These are phyloP conservation scores for Candida andamanensis DNA, from an alignment of 805 yeast species.

Conservation along the genomic window DNA sequence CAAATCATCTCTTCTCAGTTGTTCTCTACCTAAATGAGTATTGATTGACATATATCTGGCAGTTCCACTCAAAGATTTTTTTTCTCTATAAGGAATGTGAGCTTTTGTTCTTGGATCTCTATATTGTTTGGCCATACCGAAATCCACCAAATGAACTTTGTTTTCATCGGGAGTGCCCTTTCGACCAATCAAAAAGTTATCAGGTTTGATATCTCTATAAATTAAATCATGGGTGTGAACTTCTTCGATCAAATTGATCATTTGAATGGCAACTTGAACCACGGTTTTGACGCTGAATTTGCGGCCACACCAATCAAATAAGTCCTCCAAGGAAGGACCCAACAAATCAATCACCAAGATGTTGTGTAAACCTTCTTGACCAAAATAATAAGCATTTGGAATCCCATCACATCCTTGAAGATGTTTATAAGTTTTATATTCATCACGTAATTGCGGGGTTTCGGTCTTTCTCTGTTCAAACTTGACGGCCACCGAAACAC, in stretches of 20 bases:
- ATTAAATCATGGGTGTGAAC: constrained; percentile 88
- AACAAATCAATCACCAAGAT: constrained; percentile 88
- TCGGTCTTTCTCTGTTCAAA: constrained; percentile 96
- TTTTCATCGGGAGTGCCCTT: constrained; percentile 82
- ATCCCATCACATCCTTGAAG: constrained; percentile 78
- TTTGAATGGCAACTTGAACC: constrained; percentile 90
- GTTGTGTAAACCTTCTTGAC: constrained; percentile 96
- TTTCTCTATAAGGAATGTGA: constrained; percentile 95
- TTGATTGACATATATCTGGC: constrained; percentile 98
- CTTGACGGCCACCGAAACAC: constrained; percentile 91
- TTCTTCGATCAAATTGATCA: constrained; percentile 80
- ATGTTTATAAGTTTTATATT: constrained; percentile 90
- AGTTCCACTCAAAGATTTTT: constrained; percentile 92
- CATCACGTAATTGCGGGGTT: constrained; percentile 96
- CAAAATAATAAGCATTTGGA: constrained; percentile 96
- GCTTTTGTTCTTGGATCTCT: constrained; percentile 93
- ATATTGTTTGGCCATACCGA: constrained; percentile 98
- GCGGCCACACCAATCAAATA: constrained; percentile 98
- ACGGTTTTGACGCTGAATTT: constrained; percentile 84
- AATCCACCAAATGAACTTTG: constrained; percentile 84
- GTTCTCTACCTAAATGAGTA: constrained; percentile 96
- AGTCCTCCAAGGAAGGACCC: constrained; percentile 94
- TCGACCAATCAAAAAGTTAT: constrained; percentile 89
- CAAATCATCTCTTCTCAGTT: constrained; percentile 91
- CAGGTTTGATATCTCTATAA: constrained; percentile 96